phyloP scores from a whole-genome alignment of 2,329 filamentous ascomycete species.

The Clonostachys sp. region DNA sequence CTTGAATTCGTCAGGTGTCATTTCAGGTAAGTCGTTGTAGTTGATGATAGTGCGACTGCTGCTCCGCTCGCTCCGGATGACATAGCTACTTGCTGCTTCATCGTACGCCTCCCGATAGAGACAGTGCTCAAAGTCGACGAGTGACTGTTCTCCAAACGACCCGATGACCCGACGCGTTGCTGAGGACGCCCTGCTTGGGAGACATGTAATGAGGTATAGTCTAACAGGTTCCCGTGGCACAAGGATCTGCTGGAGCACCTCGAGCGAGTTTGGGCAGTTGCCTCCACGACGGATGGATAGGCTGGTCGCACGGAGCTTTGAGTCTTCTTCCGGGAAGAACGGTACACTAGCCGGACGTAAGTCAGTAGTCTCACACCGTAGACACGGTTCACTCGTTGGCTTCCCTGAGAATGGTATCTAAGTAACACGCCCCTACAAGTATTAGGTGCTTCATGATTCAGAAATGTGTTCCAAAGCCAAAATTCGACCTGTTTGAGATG shows the following conservation, averaged over 20 bases:
- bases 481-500: too few species aligned
- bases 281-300: constrained; percentile 61
- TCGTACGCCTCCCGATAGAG: constrained; percentile 50
- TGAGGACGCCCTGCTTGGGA: constrained; percentile 48
- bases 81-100: constrained; percentile 64
- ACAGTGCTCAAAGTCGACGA: constrained; percentile 48
- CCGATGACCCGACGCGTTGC: constrained; percentile 45
- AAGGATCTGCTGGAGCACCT: constrained; percentile 64
- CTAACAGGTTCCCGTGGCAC: constrained; percentile 13
- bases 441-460: constrained; percentile 50
- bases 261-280: constrained; percentile 67
- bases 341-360: constrained; percentile 45
- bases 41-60: constrained; percentile 68
- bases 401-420: constrained; percentile 66
- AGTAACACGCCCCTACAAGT: constrained; percentile 63
- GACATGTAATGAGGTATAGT: constrained; percentile 40
- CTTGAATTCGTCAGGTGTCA: constrained; percentile 59
- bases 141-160: constrained; percentile 42
- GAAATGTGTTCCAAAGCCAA: background rate
- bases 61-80: constrained; percentile 55
- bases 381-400: constrained; percentile 12
- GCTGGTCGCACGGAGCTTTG: constrained; percentile 62
- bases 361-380: constrained; percentile 4
- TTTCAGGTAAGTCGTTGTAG: constrained; percentile 63
- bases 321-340: constrained; percentile 65